These are phyloP conservation scores for Meyerozyma carpophila DNA, from an alignment of 1,139 yeast genomes.

Conservation along the genomic window DNA sequence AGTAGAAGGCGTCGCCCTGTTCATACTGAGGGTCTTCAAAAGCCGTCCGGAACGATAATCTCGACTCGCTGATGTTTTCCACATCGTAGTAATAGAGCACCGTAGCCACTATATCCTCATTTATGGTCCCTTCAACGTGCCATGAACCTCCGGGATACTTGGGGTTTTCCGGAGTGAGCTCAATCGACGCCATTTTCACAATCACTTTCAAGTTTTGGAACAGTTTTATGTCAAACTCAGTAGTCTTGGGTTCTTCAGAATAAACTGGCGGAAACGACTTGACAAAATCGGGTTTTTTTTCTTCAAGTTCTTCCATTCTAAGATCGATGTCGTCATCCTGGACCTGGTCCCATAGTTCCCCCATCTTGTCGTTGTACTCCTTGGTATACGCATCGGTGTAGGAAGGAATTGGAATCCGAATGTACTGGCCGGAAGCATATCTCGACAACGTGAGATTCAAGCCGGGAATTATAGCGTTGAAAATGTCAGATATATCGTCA, in stretches of 20 bases:
- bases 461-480: conserved; percentile 25
- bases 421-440: conserved; percentile 14
- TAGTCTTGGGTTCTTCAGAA: conserved; percentile 14
- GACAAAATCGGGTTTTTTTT: conserved; percentile 10
- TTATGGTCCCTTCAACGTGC: conserved; percentile 42
- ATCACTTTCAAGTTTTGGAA: conserved; percentile 31
- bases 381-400: conserved; percentile 13
- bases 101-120: conserved; percentile 41
- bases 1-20: conserved; percentile 25
- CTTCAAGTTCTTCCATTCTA: conserved; percentile 6
- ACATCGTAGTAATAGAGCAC: conserved; percentile 38
- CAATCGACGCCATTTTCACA: conserved; percentile 38
- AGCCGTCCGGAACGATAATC: conserved; percentile 25
- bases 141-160: conserved; percentile 37
- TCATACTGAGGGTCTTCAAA: conserved; percentile 33
- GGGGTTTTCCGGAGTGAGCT: conserved; percentile 38
- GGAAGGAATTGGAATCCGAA: conserved; percentile 14
- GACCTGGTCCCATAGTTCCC: conserved; percentile 5
- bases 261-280: conserved; percentile 11
- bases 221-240: conserved; percentile 21
- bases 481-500: conserved; percentile 21
- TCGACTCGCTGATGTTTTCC: conserved; percentile 34
- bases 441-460: conserved; percentile 23
- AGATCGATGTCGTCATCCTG: conserved; percentile 3
- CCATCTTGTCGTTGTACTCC: conserved; percentile 8